phyloP scores from a whole-genome alignment of 495 filamentous ascomycete genomes.

The Aspergillus heteromorphus region DNA sequence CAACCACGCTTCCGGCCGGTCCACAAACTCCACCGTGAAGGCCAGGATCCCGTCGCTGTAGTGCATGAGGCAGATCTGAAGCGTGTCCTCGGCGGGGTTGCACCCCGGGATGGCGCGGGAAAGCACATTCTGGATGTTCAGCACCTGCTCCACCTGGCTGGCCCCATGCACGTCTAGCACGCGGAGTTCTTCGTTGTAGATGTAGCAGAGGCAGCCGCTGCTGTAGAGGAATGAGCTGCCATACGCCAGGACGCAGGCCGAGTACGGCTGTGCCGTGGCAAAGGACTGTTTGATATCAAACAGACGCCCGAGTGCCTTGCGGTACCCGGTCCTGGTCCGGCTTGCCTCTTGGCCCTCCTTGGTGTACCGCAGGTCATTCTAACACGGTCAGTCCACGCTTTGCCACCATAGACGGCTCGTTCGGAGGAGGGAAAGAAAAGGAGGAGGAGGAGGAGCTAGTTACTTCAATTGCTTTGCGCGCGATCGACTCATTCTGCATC shows the following conservation, averaged over 20 bases:
- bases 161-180: conserved; percentile 55
- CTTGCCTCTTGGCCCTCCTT: conserved; percentile 53
- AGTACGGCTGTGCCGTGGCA: conserved; percentile 57
- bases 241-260: conserved; percentile 53
- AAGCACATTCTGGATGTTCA: conserved; percentile 50
- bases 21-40: conserved; percentile 37
- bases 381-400: conserved; percentile 6
- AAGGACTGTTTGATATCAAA: conserved; percentile 59
- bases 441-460: conserved; percentile 11
- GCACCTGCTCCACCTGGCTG: conserved; percentile 48
- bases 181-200: conserved; percentile 52
- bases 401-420: background rate
- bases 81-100: conserved; percentile 25
- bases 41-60: conserved; percentile 58
- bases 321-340: conserved; percentile 40
- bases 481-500: conserved; percentile 56
- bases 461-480: conserved; percentile 56
- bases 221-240: conserved; percentile 58
- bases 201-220: conserved; percentile 60
- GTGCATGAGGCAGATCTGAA: conserved; percentile 54
- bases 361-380: conserved; percentile 53
- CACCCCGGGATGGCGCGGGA: conserved; percentile 24
- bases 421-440: background rate
- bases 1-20: conserved; percentile 43
- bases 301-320: conserved; percentile 52